These are phyloP conservation scores for Puccinia hordei DNA, from an alignment of 1,284 basidiomycete species.

Conservation along the genomic window DNA sequence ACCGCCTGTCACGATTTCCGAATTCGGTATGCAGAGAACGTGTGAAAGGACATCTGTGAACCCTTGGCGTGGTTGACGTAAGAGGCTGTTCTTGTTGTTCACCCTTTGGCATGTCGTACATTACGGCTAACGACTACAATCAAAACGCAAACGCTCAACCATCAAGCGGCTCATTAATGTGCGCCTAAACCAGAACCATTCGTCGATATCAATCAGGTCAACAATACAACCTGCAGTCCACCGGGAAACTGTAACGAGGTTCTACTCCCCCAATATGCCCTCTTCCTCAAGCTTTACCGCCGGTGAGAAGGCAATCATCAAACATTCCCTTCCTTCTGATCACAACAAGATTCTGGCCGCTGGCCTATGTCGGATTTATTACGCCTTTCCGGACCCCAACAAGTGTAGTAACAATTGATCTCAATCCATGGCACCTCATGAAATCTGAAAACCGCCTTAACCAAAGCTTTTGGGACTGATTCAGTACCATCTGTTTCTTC, in stretches of 20 bases:
- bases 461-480: not conserved
- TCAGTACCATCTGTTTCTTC: not conserved
- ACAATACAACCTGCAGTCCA: no score
- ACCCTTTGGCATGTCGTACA: no score
- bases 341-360: slow-evolving; percentile 73
- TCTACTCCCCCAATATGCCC: not conserved
- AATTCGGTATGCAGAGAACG: no score
- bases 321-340: slow-evolving; percentile 21
- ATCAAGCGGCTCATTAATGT: no score
- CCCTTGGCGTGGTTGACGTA: no score
- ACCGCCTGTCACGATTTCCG: no score
- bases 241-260: not conserved
- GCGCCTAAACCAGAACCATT: no score
- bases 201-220: no score
- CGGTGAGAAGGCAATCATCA: slow-evolving; percentile 46
- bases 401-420: slow-evolving; percentile 28
- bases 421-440: not conserved
- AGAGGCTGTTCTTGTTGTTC: not conserved
- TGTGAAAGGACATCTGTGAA: no score
- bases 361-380: slow-evolving; percentile 80
- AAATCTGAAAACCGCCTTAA: not conserved
- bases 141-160: no score
- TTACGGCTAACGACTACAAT: no score
- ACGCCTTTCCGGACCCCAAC: slow-evolving; percentile 67
- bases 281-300: slow-evolving; percentile 44